Evolutionary conservation across 257 asterid genomes (phyloP).

Genomic region (Eustoma russellianum): DNA sequence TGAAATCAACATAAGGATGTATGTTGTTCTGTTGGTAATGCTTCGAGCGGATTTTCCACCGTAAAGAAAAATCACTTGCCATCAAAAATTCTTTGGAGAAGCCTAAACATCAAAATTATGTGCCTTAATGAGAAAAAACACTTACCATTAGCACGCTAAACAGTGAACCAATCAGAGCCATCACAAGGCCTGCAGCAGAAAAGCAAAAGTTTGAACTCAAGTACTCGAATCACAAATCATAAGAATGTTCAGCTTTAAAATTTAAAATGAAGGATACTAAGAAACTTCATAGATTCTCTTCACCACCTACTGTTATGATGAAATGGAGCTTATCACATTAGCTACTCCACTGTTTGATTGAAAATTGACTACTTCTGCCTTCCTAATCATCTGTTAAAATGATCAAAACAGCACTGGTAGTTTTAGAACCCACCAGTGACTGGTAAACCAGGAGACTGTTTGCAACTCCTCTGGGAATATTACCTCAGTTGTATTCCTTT

Average conservation of each 20-base stretch:
- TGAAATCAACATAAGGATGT: too few relatives aligned
- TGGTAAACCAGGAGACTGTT: too few relatives aligned
- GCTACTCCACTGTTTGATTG: neutral
- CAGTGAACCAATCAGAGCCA: conserved; percentile 82
- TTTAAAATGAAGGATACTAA: neutral
- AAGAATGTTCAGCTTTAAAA: neutral
- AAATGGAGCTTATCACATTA: neutral
- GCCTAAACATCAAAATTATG: neutral
- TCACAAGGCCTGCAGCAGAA: conserved; percentile 56
- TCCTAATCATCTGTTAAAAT: too few relatives aligned
- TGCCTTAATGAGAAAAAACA: neutral
- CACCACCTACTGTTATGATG: neutral
- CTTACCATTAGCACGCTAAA: conserved; percentile 74
- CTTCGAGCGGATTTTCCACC: too few relatives aligned
- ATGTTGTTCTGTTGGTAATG: too few relatives aligned
- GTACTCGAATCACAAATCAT: neutral
- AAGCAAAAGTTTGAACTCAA: neutral
- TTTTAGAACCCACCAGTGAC: too few relatives aligned
- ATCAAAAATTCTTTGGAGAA: too few relatives aligned
- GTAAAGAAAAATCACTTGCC: too few relatives aligned
- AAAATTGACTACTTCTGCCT: neutral
- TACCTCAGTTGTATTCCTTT: too few relatives aligned
- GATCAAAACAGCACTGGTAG: too few relatives aligned
- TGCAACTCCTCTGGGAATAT: too few relatives aligned
- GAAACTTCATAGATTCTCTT: neutral